Base-by-base conservation (phyloP, 2,329 filamentous ascomycete species). In the Westerdykella sp. region DNA sequence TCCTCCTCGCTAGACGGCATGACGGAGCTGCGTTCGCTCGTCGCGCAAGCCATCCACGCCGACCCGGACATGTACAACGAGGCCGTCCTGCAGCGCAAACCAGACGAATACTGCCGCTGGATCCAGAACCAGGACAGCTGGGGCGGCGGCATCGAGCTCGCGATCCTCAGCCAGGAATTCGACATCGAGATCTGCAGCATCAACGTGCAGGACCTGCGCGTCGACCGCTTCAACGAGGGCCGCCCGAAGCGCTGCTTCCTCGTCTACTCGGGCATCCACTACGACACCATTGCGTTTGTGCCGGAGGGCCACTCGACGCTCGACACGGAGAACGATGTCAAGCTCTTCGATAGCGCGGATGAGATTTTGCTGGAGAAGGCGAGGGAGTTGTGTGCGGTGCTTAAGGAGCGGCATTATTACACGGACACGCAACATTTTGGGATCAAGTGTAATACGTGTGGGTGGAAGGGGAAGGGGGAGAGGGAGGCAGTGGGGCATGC, bases 261-360 rank as follows among this genome's bases (percentile, higher is more conserved):
- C 18, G 83, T 95, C 0, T 96, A 95, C 68, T 91, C 85, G 0
- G 89, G 89, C 2, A 93, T 96, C 40, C 90, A 96, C 65, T 96
- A 96, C 68, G 91, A 96, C 66, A 84, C 87, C 6, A 83, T 96
- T 46, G 88, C 86, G 1, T 80, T 95, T 51, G 83, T 81, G 5
- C 64, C 65, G 0, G 14, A 80, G 77, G 32, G 81, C 9, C 16
- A 77, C 74, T 49, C 75, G 68, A 51, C 80, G 37, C 71, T 79
- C 10, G 79, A 83, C 6, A 80, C 87, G 0, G 85, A 93, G 21
- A 79, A 83, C 50, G 91, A 97, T 60, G 78, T 83, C n/a, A 84
- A 84, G 54, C 78, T 94, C 1, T 80, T 96, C 42, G 75, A 81
- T 44, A 66, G 76, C 1, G 65, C 67, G 3, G 78, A 83, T 48